Evolutionary conservation across 2,329 filamentous ascomycete genomes (phyloP), one percentile per base, ranked within the genome.

Genomic region (Fulvia fulva): DNA sequence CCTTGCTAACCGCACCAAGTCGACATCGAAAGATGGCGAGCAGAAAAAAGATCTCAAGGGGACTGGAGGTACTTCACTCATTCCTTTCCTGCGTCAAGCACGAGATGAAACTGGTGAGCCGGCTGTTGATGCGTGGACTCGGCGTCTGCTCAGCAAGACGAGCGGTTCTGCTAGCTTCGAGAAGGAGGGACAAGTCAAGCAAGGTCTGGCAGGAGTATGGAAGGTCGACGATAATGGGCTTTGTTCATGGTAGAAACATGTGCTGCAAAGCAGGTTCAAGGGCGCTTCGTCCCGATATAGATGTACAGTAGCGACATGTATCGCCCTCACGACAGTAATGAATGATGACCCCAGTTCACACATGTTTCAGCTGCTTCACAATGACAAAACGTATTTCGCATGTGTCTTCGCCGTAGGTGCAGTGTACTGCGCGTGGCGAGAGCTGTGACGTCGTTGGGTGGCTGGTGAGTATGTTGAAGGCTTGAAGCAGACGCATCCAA

Each of bases 11-110:
- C 51, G 63, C 26, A 53, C 61, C 19, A 67, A 67, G 51, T 12
- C 57, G 28, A 75, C 59, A 26, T 60, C 41, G 21, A 63, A 63
- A 28, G 62, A 62, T 1, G 65, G 70, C 63, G 72, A 67, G 74
- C 82, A 81, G 65, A 73, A 67, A 74, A 83, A 81, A 65, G 87
- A 87, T 52, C 82, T 96, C 26, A 90, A 89, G 46, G 94, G 94
- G 1, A 99, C 94, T 0, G 94, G 94, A 14, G 94, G 94, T 16
- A 97, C 94, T 0, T 90, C 92, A 0, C 78, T 99, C 57, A 97
- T 99, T 56, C 90, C 93, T 0, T 99, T 99, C 75, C 79, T 99
- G 61, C 97, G 97, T 76, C 94, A 99, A 76, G 94, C 94, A 4
- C 83, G 94, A 26, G 92, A 99, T 69, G 94, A 99, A 80, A 99